A percentile compares a stretch with the other conserved stretches of the same genome.
These are phyloP conservation scores for Dissophora ornata DNA, from an alignment of 192 early-diverging fungal genomes.

Conservation along the genomic window DNA sequence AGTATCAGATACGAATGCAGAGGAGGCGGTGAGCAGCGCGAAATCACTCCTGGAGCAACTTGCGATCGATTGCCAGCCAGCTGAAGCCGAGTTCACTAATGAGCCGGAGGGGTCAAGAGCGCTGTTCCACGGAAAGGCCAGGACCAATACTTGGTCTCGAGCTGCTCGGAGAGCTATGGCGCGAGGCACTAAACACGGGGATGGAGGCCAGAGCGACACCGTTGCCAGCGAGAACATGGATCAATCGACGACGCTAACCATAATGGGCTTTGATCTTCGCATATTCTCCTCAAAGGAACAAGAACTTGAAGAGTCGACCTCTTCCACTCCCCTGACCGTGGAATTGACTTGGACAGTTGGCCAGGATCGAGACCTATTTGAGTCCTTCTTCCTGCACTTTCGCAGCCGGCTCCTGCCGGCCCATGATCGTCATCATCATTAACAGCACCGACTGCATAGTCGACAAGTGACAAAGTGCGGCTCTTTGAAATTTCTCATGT, in stretches of 20 bases:
- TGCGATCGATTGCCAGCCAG: neutral
- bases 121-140: neutral
- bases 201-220: neutral
- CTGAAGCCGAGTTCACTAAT: neutral
- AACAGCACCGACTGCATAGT: neutral
- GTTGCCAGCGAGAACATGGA: neutral
- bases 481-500: too few species aligned
- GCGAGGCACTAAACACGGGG: neutral
- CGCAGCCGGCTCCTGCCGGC: neutral
- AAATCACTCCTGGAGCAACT: slow-evolving; percentile 7
- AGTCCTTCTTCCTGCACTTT: slow-evolving; percentile 58
- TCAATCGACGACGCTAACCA: neutral
- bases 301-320: neutral
- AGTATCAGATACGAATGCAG: neutral
- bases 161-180: slow-evolving; percentile 37
- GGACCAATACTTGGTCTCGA: slow-evolving; percentile 51
- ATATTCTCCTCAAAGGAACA: neutral
- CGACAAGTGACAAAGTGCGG: too few species aligned
- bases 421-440: neutral
- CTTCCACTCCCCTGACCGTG: neutral
- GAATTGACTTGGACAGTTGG: slow-evolving; percentile 58
- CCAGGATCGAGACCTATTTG: slow-evolving; percentile 59
- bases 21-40: neutral
- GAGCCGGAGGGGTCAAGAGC: neutral
- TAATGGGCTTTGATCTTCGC: slow-evolving; percentile 20